These are phyloP conservation scores for Hippophae gyantsensis DNA, from an alignment of 306 rosid species.

Conservation along the genomic window DNA sequence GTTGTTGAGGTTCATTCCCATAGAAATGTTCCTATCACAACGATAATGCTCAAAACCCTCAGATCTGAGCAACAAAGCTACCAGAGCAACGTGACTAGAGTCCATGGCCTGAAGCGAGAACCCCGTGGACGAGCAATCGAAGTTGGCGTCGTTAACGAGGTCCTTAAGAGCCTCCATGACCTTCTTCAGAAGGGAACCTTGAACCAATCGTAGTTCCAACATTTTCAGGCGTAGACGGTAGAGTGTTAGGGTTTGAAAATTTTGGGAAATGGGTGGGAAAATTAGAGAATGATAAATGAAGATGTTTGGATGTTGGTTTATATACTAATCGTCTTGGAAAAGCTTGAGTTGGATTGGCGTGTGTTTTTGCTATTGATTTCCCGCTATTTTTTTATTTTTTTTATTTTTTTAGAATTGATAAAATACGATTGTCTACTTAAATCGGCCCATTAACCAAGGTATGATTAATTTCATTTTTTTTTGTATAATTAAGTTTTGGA, in stretches of 20 bases:
- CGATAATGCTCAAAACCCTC: constrained; percentile 94
- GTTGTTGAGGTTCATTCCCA: constrained; percentile 84
- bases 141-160: constrained; percentile 87
- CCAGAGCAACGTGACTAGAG: constrained; percentile 86
- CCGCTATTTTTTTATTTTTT: constrained; percentile 17
- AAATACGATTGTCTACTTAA: too few species aligned
- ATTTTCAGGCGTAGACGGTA: constrained; percentile 1
- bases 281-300: not conserved
- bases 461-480: too few species aligned
- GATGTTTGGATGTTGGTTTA: constrained; percentile 8
- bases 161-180: constrained; percentile 57
- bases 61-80: constrained; percentile 64
- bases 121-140: constrained; percentile 46
- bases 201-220: constrained; percentile 51
- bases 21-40: constrained; percentile 75
- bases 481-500: too few species aligned
- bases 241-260: constrained; percentile 10
- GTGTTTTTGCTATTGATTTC: constrained; percentile 14
- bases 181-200: constrained; percentile 57
- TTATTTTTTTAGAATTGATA: not conserved
- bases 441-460: too few species aligned
- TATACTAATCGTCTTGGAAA: constrained; percentile 10
- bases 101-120: constrained; percentile 99
- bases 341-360: constrained; percentile 24
- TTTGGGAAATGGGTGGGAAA: not conserved